phyloP scores from a whole-genome alignment of 768 basidiomycete species.

The Kockovaella imperatae region DNA sequence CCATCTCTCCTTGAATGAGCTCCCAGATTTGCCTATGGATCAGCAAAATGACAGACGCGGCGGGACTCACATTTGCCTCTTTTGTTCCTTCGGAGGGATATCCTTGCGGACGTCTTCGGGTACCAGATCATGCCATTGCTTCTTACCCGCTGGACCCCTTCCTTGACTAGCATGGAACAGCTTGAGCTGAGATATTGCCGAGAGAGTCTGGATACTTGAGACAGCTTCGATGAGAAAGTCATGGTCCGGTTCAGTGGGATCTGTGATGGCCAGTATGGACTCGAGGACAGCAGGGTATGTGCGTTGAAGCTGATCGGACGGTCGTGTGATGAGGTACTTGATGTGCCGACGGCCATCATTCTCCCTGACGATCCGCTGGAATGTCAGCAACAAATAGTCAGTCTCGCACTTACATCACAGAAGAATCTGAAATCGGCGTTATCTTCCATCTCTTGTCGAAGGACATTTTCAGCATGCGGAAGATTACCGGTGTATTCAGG shows the following conservation, averaged over 20 bases:
- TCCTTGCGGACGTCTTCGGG: constrained; percentile 56
- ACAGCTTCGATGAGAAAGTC: constrained; percentile 79
- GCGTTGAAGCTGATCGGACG: constrained; percentile 71
- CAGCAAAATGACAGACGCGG: not conserved
- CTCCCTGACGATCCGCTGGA: constrained; percentile 51
- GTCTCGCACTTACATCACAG: constrained; percentile 54
- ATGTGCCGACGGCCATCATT: constrained; percentile 62
- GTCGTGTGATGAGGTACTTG: constrained; percentile 69
- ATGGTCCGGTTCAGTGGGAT: constrained; percentile 66
- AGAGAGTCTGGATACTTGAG: constrained; percentile 71
- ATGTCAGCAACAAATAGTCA: not conserved
- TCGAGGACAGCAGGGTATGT: constrained; percentile 79
- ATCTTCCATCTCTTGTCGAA: constrained; percentile 75
- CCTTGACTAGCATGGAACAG: constrained; percentile 89
- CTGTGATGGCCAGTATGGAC: constrained; percentile 76
- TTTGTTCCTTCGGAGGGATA: constrained; percentile 65
- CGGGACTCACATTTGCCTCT: constrained; percentile 67
- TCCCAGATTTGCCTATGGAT: constrained; percentile 76
- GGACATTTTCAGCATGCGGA: constrained; percentile 72
- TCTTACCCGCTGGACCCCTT: constrained; percentile 66
- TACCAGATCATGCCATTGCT: constrained; percentile 87
- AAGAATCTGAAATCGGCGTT: constrained; percentile 78
- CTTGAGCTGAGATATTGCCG: constrained; percentile 68
- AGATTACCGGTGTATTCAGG: constrained; percentile 64
- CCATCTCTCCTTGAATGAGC: constrained; percentile 91